Conservation (phyloP, 1,284 basidiomycete genomes). For the Coriolopsis trogii region DNA sequence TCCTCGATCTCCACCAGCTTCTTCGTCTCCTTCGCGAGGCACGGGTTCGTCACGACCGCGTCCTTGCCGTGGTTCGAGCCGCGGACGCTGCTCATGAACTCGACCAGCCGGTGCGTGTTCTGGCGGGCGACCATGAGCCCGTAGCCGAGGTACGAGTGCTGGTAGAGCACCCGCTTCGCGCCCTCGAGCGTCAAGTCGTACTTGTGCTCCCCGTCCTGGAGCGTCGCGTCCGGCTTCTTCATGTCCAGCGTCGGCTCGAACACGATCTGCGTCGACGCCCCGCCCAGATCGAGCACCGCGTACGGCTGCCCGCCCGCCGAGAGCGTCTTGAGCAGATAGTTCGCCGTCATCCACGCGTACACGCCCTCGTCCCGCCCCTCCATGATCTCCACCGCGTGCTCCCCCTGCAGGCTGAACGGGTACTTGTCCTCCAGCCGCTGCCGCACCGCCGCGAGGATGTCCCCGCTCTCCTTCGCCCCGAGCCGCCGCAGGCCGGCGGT, state of each 20-base stretch:
- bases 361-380: constrained; percentile 97
- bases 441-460: constrained; percentile 82
- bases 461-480: constrained; percentile 65
- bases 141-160: constrained; percentile 96
- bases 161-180: constrained; percentile 77
- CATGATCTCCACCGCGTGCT: constrained; percentile 84
- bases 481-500: constrained; percentile 91
- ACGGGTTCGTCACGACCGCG: constrained; percentile 71
- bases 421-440: constrained; percentile 65
- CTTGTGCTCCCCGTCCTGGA: constrained; percentile 92
- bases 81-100: constrained; percentile 75
- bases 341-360: constrained; percentile 98
- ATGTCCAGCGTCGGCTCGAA: constrained; percentile 82
- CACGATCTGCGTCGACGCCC: constrained; percentile 97
- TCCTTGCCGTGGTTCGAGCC: constrained; percentile 34
- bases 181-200: constrained; percentile 85
- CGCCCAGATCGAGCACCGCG: constrained; percentile 95
- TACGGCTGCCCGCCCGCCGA: constrained; percentile 69
- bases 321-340: constrained; percentile 85
- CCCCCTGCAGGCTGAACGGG: constrained; percentile 72
- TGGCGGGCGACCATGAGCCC: constrained; percentile 91
- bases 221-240: constrained; percentile 43
- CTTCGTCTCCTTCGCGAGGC: constrained; percentile 71
- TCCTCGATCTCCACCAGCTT: constrained; percentile 74
- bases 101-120: constrained; percentile 87